Evolutionary conservation across 2,329 filamentous ascomycete species (phyloP), one percentile per base, ranked within the genome.

Genomic region (Juglanconis oblonga): DNA sequence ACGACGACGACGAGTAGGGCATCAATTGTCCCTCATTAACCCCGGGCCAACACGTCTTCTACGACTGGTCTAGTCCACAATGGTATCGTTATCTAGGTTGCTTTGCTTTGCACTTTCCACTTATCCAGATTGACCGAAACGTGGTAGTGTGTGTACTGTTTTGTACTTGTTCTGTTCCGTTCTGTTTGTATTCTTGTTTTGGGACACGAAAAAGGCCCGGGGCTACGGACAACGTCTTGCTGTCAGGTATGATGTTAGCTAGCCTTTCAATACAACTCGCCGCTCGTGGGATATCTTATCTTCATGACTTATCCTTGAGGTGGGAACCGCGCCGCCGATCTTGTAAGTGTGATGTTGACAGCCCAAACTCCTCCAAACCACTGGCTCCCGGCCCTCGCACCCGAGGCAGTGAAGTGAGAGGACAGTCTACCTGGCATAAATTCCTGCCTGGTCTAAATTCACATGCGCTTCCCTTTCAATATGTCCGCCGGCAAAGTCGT

Each of bases 1-100:
- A 88, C 29, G 84, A 86, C 67, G 70, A 73, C 7, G 69, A 72
- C 9, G 70, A 72, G 66, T 70, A 67, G 61, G 58, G 44, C 57
- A 45, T 44, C 56, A 40, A 8, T 36, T 44, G 53, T 36, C 38
- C 2, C 17, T 35, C 52, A 13, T 8, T 11, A 11, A 13, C 31
- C 10, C 13, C 44, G 31, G 29, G 9, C 36, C 17, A 32, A 7
- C 38, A 24, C 36, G 4, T 24, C 44, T 40, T 47, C 14, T 50
- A 32, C 33, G 7, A 48, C 44, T n/a, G 33, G n/a, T 17, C 40
- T 36, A 6, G 9, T 45, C 10, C 44, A 24, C 35, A 38, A 38
- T 52, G 44, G 45, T 47, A 53, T 58, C 14, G 42, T 13, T 14
- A 17, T 50, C 32, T 31, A 40, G 29, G 4, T 49, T 45, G 32